phyloP scores from a whole-genome alignment of 441 rosid genomes.

The Flueggea neowawraea region DNA sequence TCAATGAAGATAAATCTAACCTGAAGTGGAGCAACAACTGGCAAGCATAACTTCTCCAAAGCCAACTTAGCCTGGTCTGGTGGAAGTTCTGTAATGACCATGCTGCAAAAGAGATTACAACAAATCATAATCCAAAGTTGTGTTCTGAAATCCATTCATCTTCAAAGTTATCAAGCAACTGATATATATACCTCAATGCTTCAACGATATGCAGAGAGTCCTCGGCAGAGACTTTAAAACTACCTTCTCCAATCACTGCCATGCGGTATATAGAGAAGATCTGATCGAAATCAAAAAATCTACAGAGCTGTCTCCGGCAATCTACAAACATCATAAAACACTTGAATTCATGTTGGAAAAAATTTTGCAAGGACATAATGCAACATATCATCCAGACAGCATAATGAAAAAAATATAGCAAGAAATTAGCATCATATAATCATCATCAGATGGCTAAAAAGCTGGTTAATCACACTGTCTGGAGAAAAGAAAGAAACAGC shows the following conservation, averaged over 20 bases:
- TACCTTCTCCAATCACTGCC: slow-evolving; percentile 83
- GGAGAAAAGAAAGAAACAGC: not conserved
- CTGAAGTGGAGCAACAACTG: slow-evolving; percentile 88
- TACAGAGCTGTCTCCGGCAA: slow-evolving; percentile 88
- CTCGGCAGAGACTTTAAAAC: slow-evolving; percentile 87
- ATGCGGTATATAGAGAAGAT: slow-evolving; percentile 77
- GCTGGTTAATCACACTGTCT: not conserved
- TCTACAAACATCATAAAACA: slow-evolving; percentile 43
- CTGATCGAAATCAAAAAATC: slow-evolving; percentile 72
- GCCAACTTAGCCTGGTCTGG: slow-evolving; percentile 85
- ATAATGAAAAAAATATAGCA: not conserved
- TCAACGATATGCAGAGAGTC: slow-evolving; percentile 93
- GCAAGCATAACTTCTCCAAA: slow-evolving; percentile 78
- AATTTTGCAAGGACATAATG: not conserved
- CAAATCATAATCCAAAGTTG: slow-evolving; percentile 23
- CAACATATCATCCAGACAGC: not conserved
- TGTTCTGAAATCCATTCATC: slow-evolving; percentile 11
- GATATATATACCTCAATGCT: slow-evolving; percentile 69
- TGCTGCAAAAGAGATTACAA: slow-evolving; percentile 51
- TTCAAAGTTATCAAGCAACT: slow-evolving; percentile 12
- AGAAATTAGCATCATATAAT: not conserved
- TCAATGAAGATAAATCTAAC: slow-evolving; percentile 32
- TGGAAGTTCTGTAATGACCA: slow-evolving; percentile 96
- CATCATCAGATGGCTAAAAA: not conserved
- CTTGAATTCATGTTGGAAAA: not conserved